phyloP scores from a whole-genome alignment of 208 protist genomes.

The Porcisia hertigi region DNA sequence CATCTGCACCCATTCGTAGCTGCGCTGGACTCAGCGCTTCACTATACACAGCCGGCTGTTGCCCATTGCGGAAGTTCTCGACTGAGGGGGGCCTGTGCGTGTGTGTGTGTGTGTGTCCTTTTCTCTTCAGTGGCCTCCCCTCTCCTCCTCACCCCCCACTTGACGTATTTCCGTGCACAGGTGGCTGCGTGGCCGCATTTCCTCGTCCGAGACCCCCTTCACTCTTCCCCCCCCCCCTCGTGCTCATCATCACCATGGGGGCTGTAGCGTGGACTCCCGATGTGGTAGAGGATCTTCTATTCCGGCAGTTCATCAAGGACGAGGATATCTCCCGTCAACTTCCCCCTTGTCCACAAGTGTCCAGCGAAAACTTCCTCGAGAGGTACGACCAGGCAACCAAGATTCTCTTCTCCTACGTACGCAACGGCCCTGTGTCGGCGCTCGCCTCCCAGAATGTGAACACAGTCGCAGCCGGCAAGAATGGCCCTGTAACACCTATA shows the following conservation, averaged over 20 bases:
- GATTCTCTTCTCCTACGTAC: conserved; percentile 81
- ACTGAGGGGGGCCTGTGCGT: background rate
- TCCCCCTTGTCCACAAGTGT: conserved; percentile 59
- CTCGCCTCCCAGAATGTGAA: conserved; percentile 82
- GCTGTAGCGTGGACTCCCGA: conserved; percentile 65
- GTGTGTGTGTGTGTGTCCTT: no score
- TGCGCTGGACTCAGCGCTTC: background rate
- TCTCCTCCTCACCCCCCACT: background rate
- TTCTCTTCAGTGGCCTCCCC: background rate
- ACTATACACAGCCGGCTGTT: background rate
- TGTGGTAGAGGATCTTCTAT: conserved; percentile 87
- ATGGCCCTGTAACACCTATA: conserved; percentile 29
- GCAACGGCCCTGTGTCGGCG: conserved; percentile 79
- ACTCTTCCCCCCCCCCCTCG: background rate
- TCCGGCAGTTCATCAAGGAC: conserved; percentile 86
- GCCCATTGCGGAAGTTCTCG: background rate
- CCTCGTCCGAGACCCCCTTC: background rate
- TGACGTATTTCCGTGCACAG: background rate
- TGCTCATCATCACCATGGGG: conserved; percentile 17
- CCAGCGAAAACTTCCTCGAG: conserved; percentile 59
- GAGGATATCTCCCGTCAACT: conserved; percentile 76
- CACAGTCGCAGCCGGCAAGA: conserved; percentile 33
- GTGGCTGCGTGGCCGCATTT: background rate
- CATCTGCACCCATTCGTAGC: background rate
- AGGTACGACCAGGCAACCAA: conserved; percentile 81